Base-by-base conservation (phyloP, 805 yeast species). In the Metschnikowia picachoensis region DNA sequence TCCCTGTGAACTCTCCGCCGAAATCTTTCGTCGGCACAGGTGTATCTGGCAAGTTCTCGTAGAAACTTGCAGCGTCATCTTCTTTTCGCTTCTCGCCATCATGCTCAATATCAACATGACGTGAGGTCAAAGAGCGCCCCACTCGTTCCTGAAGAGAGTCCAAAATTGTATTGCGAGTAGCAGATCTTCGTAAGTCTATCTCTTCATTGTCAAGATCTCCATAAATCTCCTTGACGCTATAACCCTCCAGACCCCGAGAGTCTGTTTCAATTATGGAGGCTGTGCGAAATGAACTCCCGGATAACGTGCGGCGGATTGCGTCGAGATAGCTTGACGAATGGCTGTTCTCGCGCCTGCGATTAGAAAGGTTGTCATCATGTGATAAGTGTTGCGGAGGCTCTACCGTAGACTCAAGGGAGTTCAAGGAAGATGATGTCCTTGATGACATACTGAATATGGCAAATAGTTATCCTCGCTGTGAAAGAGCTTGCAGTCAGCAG, bases 1-100 rank as follows among this genome's bases (percentile, higher is more conserved):
- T 62, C 5, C 61, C 59, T 30, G 66, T 65, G 58, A 76, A 81
- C 55, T 82, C 85, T 8, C 67, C 68, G 27, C 87, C 87, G 45
- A 71, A 76, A 41, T 67, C 60, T 37, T 61, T 63, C 12, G 65
- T 55, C 8, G 73, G 72, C 13, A 70, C 66, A 3, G 64, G 47
- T n/a, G 60, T 51, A 37, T 66, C 71, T 3, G 65, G 63, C 7
- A 60, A 31, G 15, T 46, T 47, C 15, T 48, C 49, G 39, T 48
- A 43, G 17, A 47, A 12, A 17, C 40, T 11, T 12, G 34, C 15
- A 30, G n/a, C 28, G 4, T 39, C 48, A 8, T 41, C 37, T 12
- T 29, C 14, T 8, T 30, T 44, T 25, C 37, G 44, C 13, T 32
- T 34, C 4, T n/a, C 16, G 15, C 15, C 39, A 32, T 28, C 11